A percentile compares a stretch with the other conserved stretches of the same genome.
phyloP scores from a whole-genome alignment of 2,329 filamentous ascomycete species.

The Rhytidhysteron rufulum region DNA sequence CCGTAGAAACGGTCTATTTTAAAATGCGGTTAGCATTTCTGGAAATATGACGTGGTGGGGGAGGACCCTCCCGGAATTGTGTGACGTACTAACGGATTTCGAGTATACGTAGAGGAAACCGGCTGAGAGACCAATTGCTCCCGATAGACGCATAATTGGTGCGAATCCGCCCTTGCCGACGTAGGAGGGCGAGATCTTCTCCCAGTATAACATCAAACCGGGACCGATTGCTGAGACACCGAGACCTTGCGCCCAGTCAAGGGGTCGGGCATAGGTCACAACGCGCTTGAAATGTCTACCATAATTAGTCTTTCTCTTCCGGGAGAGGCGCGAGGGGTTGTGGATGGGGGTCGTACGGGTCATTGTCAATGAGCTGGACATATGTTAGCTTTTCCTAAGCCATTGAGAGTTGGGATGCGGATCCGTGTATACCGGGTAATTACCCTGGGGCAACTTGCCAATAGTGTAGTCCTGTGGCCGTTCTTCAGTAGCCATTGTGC shows the following conservation, averaged over 20 bases:
- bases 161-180: conserved; percentile 80
- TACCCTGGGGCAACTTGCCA: conserved; percentile 74
- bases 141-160: conserved; percentile 74
- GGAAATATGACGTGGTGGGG: not conserved
- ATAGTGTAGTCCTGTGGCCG: conserved; percentile 53
- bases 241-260: conserved; percentile 73
- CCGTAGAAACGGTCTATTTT: conserved; percentile 95
- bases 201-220: conserved; percentile 70
- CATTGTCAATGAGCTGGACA: conserved; percentile 93
- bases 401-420: conserved; percentile 26
- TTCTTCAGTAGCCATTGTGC: conserved; percentile 28
- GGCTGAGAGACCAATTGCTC: conserved; percentile 67
- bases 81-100: conserved; percentile 70
- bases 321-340: conserved; percentile 6
- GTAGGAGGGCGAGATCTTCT: conserved; percentile 79
- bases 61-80: not conserved
- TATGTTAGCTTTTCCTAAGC: conserved; percentile 20
- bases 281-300: conserved; percentile 86
- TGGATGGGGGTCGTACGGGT: conserved; percentile 67
- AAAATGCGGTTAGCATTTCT: too few species aligned
- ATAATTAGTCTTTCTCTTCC: conserved; percentile 20
- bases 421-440: conserved; percentile 68
- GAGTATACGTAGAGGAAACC: conserved; percentile 85
- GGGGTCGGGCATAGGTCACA: conserved; percentile 76
- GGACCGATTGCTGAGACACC: conserved; percentile 70